phyloP scores from a whole-genome alignment of 331 rosid species.

The Stylosanthes scabra region DNA sequence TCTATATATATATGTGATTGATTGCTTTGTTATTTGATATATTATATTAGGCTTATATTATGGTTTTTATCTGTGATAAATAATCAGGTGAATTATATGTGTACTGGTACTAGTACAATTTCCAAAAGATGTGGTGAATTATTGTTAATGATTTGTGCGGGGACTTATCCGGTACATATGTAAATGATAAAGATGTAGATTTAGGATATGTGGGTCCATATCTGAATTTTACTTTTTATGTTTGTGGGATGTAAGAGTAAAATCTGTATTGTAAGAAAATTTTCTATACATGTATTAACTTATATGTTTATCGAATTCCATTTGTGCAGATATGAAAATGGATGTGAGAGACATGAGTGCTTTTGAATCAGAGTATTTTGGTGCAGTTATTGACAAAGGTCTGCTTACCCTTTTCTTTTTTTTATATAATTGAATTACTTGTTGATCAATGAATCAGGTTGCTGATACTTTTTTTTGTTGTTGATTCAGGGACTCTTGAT shows the following conservation, averaged over 20 bases:
- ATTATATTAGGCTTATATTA: too few species aligned
- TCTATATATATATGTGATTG: not conserved
- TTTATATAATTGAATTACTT: not conserved
- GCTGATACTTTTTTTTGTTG: slow-evolving; percentile 29
- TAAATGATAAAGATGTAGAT: too few species aligned
- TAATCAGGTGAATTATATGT: not conserved
- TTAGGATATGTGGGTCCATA: too few species aligned
- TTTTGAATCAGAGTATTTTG: slow-evolving; percentile 66
- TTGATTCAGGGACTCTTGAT: slow-evolving; percentile 85
- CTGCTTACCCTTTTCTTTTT: not conserved
- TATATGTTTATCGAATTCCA: too few species aligned
- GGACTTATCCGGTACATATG: too few species aligned
- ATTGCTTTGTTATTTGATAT: too few species aligned
- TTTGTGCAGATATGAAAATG: slow-evolving; percentile 68
- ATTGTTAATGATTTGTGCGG: too few species aligned
- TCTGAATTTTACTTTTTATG: too few species aligned
- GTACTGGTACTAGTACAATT: not conserved
- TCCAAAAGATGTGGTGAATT: too few species aligned
- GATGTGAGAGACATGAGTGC: slow-evolving; percentile 82
- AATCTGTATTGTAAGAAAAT: too few species aligned
- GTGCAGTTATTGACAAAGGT: slow-evolving; percentile 85
- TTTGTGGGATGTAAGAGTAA: too few species aligned
- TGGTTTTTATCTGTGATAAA: not conserved
- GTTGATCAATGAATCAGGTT: slow-evolving; percentile 31
- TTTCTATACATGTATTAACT: too few species aligned